Evolutionary conservation across 1,284 basidiomycete species (phyloP).

Genomic region (Exsudoporus floridanus): DNA sequence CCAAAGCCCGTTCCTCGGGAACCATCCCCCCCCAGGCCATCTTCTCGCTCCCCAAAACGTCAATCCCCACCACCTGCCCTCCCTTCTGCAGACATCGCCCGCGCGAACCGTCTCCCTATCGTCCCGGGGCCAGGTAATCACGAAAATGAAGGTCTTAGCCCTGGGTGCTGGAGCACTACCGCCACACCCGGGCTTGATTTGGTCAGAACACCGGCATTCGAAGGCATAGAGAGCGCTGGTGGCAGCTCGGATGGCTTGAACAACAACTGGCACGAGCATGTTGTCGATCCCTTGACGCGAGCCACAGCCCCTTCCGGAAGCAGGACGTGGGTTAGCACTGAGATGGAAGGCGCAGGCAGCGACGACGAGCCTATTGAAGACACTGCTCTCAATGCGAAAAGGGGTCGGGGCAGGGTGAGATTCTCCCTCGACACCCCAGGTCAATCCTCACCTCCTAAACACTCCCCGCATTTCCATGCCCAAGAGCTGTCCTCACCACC

Average conservation of each 20-base stretch:
- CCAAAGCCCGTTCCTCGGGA: constrained; percentile 25
- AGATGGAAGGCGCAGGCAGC: constrained; percentile 25
- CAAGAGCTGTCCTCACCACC: constrained; percentile 13
- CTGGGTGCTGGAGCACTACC: constrained; percentile 60
- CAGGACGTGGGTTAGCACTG: constrained; percentile 32
- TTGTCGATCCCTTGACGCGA: constrained; percentile 19
- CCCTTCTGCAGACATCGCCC: constrained; percentile 31
- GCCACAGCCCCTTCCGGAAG: neutral
- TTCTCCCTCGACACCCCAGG: constrained; percentile 11
- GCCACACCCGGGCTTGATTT: constrained; percentile 56
- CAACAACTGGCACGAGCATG: constrained; percentile 26
- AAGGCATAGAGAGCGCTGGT: neutral
- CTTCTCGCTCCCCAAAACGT: constrained; percentile 24
- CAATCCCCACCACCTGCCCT: constrained; percentile 33
- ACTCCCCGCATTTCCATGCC: constrained; percentile 13
- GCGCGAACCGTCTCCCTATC: constrained; percentile 31
- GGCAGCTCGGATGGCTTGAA: constrained; percentile 21
- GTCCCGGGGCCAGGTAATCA: constrained; percentile 19
- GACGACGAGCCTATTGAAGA: constrained; percentile 25
- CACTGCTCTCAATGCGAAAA: constrained; percentile 5
- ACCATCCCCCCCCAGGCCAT: constrained; percentile 17
- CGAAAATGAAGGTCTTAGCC: constrained; percentile 41
- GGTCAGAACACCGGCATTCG: constrained; percentile 10
- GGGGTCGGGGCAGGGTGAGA: constrained; percentile 14
- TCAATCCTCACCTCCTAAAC: constrained; percentile 18